A percentile compares a stretch with the other conserved stretches of the same genome.
Evolutionary conservation across 805 yeast genomes (phyloP).

Genomic region (Ogataea paradorogensis): DNA sequence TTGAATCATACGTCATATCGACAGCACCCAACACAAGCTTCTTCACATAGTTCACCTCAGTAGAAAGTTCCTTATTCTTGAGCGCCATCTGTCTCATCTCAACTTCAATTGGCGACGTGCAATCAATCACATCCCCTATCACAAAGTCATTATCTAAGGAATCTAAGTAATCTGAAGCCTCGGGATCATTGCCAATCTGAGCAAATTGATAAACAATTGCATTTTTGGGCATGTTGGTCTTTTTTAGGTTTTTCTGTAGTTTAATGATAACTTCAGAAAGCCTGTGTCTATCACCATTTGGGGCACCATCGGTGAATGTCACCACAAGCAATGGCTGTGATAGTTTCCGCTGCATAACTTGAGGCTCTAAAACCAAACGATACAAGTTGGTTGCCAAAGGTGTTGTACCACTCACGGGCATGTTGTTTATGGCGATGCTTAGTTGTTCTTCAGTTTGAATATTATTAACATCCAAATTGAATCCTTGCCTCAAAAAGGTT

Average conservation of each 20-base stretch:
- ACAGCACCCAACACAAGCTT: constrained; percentile 25
- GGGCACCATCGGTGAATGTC: constrained; percentile 27
- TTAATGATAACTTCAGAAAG: constrained; percentile 12
- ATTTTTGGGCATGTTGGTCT: constrained; percentile 13
- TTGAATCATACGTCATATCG: constrained; percentile 25
- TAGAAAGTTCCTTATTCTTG: constrained; percentile 22
- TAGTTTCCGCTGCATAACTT: constrained; percentile 15
- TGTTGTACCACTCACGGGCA: constrained; percentile 22
- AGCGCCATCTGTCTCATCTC: constrained; percentile 23
- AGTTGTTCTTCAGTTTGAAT: constrained; percentile 20
- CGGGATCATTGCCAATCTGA: constrained; percentile 24
- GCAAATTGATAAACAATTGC: constrained; percentile 26
- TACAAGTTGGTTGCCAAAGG: constrained; percentile 22
- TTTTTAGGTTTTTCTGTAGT: constrained; percentile 14
- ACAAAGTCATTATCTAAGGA: constrained; percentile 16
- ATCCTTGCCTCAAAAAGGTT: background rate
- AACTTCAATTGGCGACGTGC: constrained; percentile 26
- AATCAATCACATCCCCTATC: constrained; percentile 28
- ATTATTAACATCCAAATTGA: constrained; percentile 18
- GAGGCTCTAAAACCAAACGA: constrained; percentile 21
- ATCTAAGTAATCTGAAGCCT: constrained; percentile 24
- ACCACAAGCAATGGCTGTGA: constrained; percentile 21
- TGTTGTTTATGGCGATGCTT: constrained; percentile 12
- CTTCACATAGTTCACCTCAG: constrained; percentile 27
- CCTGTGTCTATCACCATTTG: constrained; percentile 18